Percentiles rank a stretch among this genome's conserved stretches.
Evolutionary conservation across 2,329 filamentous ascomycete species (phyloP).

Genomic region (Pseudocercospora ulei): DNA sequence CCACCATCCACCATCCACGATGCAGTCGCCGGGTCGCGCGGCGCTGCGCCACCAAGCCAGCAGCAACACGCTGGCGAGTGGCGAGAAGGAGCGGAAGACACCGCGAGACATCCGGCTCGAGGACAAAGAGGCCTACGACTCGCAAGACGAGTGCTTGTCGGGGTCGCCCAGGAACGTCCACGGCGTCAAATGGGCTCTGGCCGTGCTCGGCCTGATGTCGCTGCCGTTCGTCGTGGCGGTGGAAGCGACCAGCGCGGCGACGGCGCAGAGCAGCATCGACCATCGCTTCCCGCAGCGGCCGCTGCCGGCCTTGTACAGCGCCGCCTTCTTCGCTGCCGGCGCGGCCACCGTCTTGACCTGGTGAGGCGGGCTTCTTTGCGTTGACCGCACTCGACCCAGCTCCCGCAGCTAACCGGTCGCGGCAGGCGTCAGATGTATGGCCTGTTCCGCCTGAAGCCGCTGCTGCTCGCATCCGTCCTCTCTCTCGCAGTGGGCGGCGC

Average conservation of each 20-base stretch:
- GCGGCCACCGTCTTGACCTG: slow-evolving; percentile 11
- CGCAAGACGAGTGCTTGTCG: slow-evolving; percentile 6
- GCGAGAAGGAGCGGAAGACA: not conserved
- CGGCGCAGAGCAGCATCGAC: slow-evolving; percentile 11
- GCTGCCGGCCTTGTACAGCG: slow-evolving; percentile 9
- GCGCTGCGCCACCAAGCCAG: slow-evolving; percentile 3
- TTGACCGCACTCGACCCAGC: not conserved
- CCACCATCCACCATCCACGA: slow-evolving; percentile 1
- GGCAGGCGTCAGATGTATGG: slow-evolving; percentile 11
- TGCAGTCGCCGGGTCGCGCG: not conserved
- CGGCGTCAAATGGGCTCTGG: slow-evolving; percentile 15
- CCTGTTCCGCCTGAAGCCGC: slow-evolving; percentile 11
- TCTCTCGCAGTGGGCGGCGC: slow-evolving; percentile 29
- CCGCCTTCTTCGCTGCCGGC: slow-evolving; percentile 10
- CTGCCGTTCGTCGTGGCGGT: slow-evolving; percentile 11
- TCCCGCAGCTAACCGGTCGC: not conserved
- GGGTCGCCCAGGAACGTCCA: slow-evolving; percentile 6
- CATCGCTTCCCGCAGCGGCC: slow-evolving; percentile 4
- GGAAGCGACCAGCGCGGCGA: slow-evolving; percentile 13
- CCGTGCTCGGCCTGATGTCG: slow-evolving; percentile 5
- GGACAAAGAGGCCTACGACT: slow-evolving; percentile 6
- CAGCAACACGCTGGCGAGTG: not conserved
- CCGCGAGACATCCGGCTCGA: slow-evolving; percentile 4
- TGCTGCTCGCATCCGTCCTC: slow-evolving; percentile 11
- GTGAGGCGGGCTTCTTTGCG: slow-evolving; percentile 5